A percentile compares a stretch with the other conserved stretches of the same genome.
Conservation (phyloP, 495 filamentous ascomycete species). For the Lepidopterella palustris region DNA sequence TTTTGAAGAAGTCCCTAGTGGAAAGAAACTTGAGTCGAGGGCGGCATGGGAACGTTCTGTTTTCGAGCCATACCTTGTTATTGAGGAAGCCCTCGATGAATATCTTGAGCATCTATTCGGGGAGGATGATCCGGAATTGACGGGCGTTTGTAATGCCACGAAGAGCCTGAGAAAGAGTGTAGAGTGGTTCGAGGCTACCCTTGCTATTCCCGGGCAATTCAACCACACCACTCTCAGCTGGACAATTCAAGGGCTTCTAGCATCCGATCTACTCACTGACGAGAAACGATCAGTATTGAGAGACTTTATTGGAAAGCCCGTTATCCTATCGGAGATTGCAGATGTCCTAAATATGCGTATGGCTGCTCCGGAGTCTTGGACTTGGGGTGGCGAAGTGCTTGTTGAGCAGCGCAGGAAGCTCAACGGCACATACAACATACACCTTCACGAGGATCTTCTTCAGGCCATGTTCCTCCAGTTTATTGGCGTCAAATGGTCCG, state of each 20-base stretch:
- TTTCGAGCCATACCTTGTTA: slow-evolving; percentile 35
- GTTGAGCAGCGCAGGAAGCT: slow-evolving; percentile 58
- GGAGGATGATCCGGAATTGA: slow-evolving; percentile 35
- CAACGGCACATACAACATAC: slow-evolving; percentile 54
- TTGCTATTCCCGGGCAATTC: slow-evolving; percentile 38
- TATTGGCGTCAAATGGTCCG: slow-evolving; percentile 56
- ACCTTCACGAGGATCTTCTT: slow-evolving; percentile 62
- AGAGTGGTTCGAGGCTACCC: slow-evolving; percentile 40
- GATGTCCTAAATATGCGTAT: slow-evolving; percentile 66
- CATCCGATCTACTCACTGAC: slow-evolving; percentile 51
- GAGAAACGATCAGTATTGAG: slow-evolving; percentile 53
- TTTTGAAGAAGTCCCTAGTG: slow-evolving; percentile 21
- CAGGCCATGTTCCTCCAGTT: slow-evolving; percentile 61
- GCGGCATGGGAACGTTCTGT: slow-evolving; percentile 24
- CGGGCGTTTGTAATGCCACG: slow-evolving; percentile 36
- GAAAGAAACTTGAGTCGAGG: slow-evolving; percentile 20
- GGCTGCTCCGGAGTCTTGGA: slow-evolving; percentile 51
- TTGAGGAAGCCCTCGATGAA: slow-evolving; percentile 40
- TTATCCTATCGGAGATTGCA: slow-evolving; percentile 53
- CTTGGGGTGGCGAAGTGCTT: slow-evolving; percentile 50
- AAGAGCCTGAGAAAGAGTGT: slow-evolving; percentile 42
- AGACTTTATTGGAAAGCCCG: slow-evolving; percentile 52
- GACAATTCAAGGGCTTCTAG: slow-evolving; percentile 49
- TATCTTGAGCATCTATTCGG: slow-evolving; percentile 52
- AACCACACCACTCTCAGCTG: slow-evolving; percentile 41